Base-by-base conservation (phyloP, 768 basidiomycete genomes). In the Pleurotus pulmonarius region DNA sequence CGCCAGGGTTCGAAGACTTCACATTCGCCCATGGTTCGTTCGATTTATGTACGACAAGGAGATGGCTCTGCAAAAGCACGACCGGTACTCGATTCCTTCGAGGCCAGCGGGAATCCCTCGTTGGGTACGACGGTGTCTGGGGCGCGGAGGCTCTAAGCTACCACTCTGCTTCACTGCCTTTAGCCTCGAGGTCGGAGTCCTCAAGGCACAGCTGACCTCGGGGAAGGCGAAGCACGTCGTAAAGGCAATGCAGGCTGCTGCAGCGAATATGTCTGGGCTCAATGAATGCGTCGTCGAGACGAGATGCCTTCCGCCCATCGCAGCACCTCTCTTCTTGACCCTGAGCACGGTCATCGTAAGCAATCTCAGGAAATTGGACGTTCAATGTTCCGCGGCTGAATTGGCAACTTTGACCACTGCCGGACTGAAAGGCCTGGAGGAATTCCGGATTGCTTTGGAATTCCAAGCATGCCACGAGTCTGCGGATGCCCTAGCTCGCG, bases 11-110 rank as follows among this genome's bases (percentile, higher is more conserved):
- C 62, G 67, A 18, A 65, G 65, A 16, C 63, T 76, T 12, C 64
- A 67, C 39, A 66, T 77, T 18, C 69, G 72, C 1, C 72, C 72
- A 9, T 76, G 76, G 73, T 76, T 76, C 59, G 65, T 77, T 46
- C 68, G 73, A 22, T 68, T 68, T 55, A 67, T 74, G 22, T 57
- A 68, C 15, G 62, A 64, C 57, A 66, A 34, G 63, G 68, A 41
- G 46, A 34, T 34, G 26, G 26, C 8, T 29, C 8, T 29, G 29
- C 64, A n/a, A 34, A 26, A 46, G 8, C 44, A 49, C 15, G n/a
- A 26, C 20, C 44, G 26, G 18, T 8, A 34, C 29, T 11, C 29
- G 29, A 34, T 34, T 9, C n/a, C 22, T 40, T 4, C 54, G 18
- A n/a, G 56, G 55, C 41, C 11, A 46, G 16, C 25, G 25, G 41